Percentiles rank a stretch among this genome's conserved stretches.
Conservation (phyloP, 148 eudicot species). For the Camellia japonica region DNA sequence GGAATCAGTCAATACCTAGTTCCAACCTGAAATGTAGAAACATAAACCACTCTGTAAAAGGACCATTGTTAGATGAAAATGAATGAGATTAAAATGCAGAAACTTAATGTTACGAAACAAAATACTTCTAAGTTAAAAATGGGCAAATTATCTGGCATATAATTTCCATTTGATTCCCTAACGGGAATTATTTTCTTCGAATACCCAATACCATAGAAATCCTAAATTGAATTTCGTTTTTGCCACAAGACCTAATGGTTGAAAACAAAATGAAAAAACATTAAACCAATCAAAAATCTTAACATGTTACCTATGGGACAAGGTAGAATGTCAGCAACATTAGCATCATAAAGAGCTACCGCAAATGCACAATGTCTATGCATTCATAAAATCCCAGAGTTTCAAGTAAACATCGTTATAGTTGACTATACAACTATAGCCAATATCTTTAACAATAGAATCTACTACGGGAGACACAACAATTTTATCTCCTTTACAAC, state of each 20-base stretch:
- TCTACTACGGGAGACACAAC: no score
- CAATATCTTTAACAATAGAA: background rate
- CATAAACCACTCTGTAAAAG: background rate
- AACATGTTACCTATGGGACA: background rate
- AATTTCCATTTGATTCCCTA: background rate
- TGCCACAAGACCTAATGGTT: background rate
- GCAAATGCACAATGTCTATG: background rate
- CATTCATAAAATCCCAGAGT: background rate
- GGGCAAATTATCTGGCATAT: background rate
- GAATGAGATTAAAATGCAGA: conserved; percentile 2
- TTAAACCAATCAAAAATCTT: background rate
- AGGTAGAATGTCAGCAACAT: background rate
- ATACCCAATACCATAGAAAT: background rate
- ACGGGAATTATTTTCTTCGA: background rate
- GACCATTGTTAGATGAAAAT: background rate
- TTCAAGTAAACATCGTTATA: background rate
- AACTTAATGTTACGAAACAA: background rate
- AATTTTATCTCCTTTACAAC: no score
- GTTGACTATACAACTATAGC: background rate
- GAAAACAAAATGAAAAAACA: background rate
- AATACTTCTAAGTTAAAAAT: background rate
- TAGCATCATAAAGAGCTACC: no score
- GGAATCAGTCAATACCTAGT: conserved; percentile 35
- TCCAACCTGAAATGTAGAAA: conserved; percentile 40
- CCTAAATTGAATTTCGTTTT: background rate